phyloP scores from a whole-genome alignment of 2,329 filamentous ascomycete genomes.

The Tolypocladium endophyticum region DNA sequence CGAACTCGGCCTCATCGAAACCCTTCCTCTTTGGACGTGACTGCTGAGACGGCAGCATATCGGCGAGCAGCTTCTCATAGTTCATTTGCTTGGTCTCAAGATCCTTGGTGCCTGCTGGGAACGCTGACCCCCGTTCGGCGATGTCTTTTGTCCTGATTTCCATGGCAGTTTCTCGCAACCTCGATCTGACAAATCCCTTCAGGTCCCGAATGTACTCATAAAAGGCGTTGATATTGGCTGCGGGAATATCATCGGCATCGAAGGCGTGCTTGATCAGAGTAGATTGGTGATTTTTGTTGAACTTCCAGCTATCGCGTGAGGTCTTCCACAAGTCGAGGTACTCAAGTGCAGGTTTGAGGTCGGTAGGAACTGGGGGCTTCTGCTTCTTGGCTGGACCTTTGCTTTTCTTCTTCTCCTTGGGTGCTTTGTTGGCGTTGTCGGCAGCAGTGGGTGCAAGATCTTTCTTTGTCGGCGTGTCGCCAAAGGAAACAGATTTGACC shows the following conservation, averaged over 20 bases:
- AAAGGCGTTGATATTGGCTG: conserved; percentile 57
- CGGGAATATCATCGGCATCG: conserved; percentile 59
- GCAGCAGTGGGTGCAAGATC: conserved; percentile 9
- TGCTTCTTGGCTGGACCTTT: conserved; percentile 29
- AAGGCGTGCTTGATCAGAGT: conserved; percentile 77
- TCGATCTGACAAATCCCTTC: conserved; percentile 61
- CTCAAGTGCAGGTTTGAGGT: conserved; percentile 54
- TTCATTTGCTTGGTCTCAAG: conserved; percentile 37
- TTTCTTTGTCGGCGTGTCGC: conserved; percentile 28
- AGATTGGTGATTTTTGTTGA: conserved; percentile 88
- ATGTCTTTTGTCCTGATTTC: conserved; percentile 49
- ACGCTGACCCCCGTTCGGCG: conserved; percentile 34
- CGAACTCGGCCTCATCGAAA: conserved; percentile 42
- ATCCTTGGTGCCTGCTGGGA: conserved; percentile 37
- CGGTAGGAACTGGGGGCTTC: conserved; percentile 24
- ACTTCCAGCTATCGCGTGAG: conserved; percentile 71
- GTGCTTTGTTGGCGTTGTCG: conserved; percentile 17
- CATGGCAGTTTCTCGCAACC: conserved; percentile 56
- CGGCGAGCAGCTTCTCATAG: conserved; percentile 45
- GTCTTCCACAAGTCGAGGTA: conserved; percentile 71
- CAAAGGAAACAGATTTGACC: conserved; percentile 39
- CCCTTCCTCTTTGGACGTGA: conserved; percentile 34
- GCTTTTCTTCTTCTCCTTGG: conserved; percentile 22
- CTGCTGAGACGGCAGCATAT: conserved; percentile 28
- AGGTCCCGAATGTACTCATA: conserved; percentile 71